Evolutionary conservation across 108 stramenopile species (phyloP).

Genomic region (Cyclotella atomus): DNA sequence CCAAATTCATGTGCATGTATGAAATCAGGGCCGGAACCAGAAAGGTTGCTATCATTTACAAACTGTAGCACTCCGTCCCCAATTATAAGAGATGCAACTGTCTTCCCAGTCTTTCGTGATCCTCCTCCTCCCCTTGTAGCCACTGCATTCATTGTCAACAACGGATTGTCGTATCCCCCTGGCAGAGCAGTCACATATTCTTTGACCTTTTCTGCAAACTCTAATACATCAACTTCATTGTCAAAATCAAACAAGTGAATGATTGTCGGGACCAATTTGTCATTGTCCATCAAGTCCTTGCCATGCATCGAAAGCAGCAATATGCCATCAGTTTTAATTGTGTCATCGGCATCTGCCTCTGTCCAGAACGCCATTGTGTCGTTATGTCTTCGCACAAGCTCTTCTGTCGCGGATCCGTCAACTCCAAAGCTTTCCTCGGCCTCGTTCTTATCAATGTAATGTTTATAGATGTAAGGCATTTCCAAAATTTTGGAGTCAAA

Average conservation of each 20-base stretch:
- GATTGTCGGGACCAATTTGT: conserved; percentile 28
- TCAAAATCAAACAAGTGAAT: conserved; percentile 33
- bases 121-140: conserved; percentile 15
- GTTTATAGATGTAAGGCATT: conserved; percentile 32
- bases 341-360: conserved; percentile 19
- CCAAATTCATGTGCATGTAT: conserved; percentile 40
- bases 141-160: conserved; percentile 39
- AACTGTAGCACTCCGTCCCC: conserved; percentile 44
- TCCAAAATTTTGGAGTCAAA: conserved; percentile 22
- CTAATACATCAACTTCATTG: not conserved
- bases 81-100: conserved; percentile 21
- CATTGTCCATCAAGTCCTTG: conserved; percentile 10
- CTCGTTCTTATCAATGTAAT: conserved; percentile 35
- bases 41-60: conserved; percentile 6
- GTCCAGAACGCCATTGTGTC: conserved; percentile 28
- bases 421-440: conserved; percentile 25
- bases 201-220: conserved; percentile 11
- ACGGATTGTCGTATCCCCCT: conserved; percentile 31
- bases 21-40: conserved; percentile 24
- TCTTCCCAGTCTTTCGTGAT: not conserved
- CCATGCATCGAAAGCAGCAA: conserved; percentile 33
- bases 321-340: conserved; percentile 3
- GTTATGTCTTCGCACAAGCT: conserved; percentile 13
- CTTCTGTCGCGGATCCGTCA: conserved; percentile 6
- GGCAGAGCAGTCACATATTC: conserved; percentile 14